Conservation (phyloP, 2,329 filamentous ascomycete genomes). For the Sphaerulina vaccinii region DNA sequence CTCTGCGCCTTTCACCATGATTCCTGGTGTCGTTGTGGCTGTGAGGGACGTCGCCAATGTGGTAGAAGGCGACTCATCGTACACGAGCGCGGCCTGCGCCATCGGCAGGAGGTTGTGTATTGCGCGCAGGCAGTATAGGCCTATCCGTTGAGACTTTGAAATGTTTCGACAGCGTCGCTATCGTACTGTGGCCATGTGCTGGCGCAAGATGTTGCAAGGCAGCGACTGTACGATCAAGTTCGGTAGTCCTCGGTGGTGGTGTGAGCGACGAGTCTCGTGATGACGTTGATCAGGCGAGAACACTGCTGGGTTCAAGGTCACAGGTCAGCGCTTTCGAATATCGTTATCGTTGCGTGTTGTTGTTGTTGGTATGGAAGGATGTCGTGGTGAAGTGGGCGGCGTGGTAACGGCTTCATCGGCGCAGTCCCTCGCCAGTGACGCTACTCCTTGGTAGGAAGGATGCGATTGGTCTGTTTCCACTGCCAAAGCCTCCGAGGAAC, state of each 20-base stretch:
- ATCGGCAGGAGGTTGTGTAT: conserved; percentile 23
- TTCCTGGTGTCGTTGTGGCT: conserved; percentile 1
- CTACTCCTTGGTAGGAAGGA: too few relatives aligned
- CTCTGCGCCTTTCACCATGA: background rate
- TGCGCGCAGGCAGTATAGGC: conserved; percentile 4
- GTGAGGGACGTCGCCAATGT: conserved; percentile 13
- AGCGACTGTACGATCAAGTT: background rate
- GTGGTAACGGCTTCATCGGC: too few relatives aligned
- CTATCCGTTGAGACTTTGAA: background rate
- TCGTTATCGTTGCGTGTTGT: background rate
- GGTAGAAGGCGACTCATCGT: conserved; percentile 18
- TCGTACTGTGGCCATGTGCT: conserved; percentile 23
- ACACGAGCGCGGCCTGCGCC: conserved; percentile 29
- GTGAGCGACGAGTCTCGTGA: background rate
- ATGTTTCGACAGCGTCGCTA: background rate
- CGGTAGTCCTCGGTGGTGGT: conserved; percentile 3
- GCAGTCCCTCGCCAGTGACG: too few relatives aligned
- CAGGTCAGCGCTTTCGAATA: background rate
- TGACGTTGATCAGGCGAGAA: background rate
- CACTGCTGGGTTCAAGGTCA: background rate
- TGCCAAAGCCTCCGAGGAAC: too few relatives aligned
- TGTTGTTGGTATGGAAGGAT: background rate
- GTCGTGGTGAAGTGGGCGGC: too few relatives aligned
- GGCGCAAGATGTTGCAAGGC: background rate
- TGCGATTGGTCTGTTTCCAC: too few relatives aligned